Evolutionary conservation across 352 stramenopile species (phyloP).

Genomic region (Phytophthora fragariaefolia): DNA sequence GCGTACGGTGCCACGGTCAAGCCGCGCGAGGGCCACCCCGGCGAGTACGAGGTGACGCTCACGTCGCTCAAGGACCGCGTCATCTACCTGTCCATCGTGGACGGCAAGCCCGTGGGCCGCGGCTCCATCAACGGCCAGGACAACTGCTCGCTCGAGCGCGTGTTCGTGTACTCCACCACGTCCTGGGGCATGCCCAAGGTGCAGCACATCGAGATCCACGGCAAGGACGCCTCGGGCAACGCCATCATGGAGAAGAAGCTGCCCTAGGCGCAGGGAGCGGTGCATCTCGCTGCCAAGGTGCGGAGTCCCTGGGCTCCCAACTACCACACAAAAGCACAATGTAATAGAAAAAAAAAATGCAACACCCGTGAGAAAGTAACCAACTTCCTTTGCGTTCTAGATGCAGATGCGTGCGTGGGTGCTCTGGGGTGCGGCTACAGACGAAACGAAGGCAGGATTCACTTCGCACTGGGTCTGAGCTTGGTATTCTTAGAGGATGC

Average conservation of each 20-base stretch:
- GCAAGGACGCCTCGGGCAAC: slow-evolving; percentile 67
- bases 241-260: slow-evolving; percentile 88
- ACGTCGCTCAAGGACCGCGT: slow-evolving; percentile 87
- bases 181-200: slow-evolving; percentile 91
- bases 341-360: slow-evolving; percentile 46
- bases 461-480: neutral
- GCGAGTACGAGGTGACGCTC: slow-evolving; percentile 76
- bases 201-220: slow-evolving; percentile 90
- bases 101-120: slow-evolving; percentile 74
- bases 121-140: slow-evolving; percentile 80
- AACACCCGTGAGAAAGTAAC: slow-evolving; percentile 8
- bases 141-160: slow-evolving; percentile 75
- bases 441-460: neutral
- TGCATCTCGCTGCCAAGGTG: neutral
- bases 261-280: slow-evolving; percentile 43
- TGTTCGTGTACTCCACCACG: slow-evolving; percentile 87
- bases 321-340: slow-evolving; percentile 20
- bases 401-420: no score
- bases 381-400: neutral
- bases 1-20: slow-evolving; percentile 84
- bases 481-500: slow-evolving; percentile 15
- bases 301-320: slow-evolving; percentile 6
- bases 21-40: slow-evolving; percentile 65
- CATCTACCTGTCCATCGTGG: slow-evolving; percentile 76
- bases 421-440: no score